A percentile compares a stretch with the other conserved stretches of the same genome.
phyloP scores from a whole-genome alignment of 257 asterid genomes.

The Nicotiana tomentosiformis region DNA sequence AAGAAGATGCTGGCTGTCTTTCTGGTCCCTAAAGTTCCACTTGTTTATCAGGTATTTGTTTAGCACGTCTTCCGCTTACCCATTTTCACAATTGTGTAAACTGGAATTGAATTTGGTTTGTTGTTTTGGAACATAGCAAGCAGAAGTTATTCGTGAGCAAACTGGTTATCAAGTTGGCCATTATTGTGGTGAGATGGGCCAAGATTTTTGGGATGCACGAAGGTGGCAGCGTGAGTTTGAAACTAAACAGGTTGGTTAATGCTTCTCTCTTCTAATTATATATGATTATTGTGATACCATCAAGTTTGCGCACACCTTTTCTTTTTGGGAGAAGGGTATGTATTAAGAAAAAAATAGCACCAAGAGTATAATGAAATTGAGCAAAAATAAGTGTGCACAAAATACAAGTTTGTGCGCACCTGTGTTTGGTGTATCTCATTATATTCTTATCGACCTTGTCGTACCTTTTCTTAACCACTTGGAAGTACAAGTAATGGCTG shows the following conservation, averaged over 20 bases:
- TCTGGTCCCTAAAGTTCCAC: slow-evolving; percentile 98
- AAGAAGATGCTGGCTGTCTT: slow-evolving; percentile 90
- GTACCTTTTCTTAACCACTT: background rate
- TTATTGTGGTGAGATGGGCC: slow-evolving; percentile 99
- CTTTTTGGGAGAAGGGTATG: too few relatives aligned
- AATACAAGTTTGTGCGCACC: background rate
- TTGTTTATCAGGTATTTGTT: slow-evolving; percentile 84
- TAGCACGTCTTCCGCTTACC: background rate
- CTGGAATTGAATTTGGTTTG: background rate
- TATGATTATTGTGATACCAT: background rate
- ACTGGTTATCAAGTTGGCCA: slow-evolving; percentile 95
- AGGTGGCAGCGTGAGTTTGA: slow-evolving; percentile 98
- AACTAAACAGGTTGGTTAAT: slow-evolving; percentile 70
- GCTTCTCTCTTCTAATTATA: slow-evolving; percentile 1
- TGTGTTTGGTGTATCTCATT: background rate
- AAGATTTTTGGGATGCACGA: slow-evolving; percentile 99
- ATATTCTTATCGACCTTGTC: background rate
- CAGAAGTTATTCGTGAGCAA: slow-evolving; percentile 91
- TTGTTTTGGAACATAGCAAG: slow-evolving; percentile 61
- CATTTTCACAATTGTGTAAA: background rate
- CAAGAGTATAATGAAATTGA: too few relatives aligned
- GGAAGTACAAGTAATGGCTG: background rate
- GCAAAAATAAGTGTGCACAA: too few relatives aligned
- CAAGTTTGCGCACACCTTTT: background rate
- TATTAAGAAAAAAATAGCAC: too few relatives aligned